These are phyloP conservation scores for Triticum aestivum DNA, from an alignment of 176 grass and related monocot species.

Conservation along the genomic window IWGSC_CS_RefSeq_v2.1 NC_057803.1:719728094-719728593, in stretches of 20 bases:
- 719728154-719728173: slow-evolving; percentile 85
- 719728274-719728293: slow-evolving; percentile 74
- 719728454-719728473: slow-evolving; percentile 58
- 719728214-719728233: neutral
- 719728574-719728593: too few species aligned
- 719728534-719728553: too few species aligned
- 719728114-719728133: slow-evolving; percentile 87
- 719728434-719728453: slow-evolving; percentile 43
- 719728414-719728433: slow-evolving; percentile 31
- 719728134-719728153: slow-evolving; percentile 88
- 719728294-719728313: slow-evolving; percentile 22
- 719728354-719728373: slow-evolving; percentile 46
- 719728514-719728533: too few species aligned
- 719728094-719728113: neutral
- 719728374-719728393: slow-evolving; percentile 20
- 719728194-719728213: slow-evolving; percentile 44
- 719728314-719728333: slow-evolving; percentile 54
- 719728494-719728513: too few species aligned
- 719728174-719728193: slow-evolving; percentile 82
- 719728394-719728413: neutral
- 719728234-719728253: neutral
- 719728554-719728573: too few species aligned
- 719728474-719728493: slow-evolving; percentile 25
- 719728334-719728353: slow-evolving; percentile 50
- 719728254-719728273: slow-evolving; percentile 9